Evolutionary conservation across 345 rosid species (phyloP), one percentile per base, ranked within the genome.

Genomic region (Syzygium aqueum): DNA sequence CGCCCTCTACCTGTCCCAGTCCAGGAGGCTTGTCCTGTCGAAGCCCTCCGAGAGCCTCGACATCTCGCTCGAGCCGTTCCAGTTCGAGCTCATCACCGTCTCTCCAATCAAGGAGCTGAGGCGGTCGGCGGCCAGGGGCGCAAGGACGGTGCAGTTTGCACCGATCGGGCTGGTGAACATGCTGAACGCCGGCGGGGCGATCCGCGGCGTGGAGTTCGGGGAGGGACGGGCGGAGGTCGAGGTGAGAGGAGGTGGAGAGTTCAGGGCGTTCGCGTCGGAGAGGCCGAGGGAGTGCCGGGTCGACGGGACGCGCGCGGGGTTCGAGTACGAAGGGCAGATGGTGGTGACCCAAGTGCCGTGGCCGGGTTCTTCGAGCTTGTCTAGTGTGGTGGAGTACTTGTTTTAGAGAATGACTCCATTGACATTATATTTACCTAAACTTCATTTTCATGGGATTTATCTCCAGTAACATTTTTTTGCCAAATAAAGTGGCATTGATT

Each of bases 101-200:
- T 94, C 98, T 5, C 96, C 99, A 0, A 94, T 96, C 14, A 92
- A 90, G 5, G 73, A 84, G 54, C 89, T 95, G 53, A 57, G 84
- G 46, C 46, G 46, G 15, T 91, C 91, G 13, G 94, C 91, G 30
- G 85, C 92, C 46, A 7, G 46, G 0, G 91, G 92, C 67, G 93
- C 15, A 14, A 37, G 82, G 49, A 13, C 14, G 49, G 49, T 37
- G 82, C 82, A 90, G 52, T 96, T 97, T 77, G 98, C 99, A 6
- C 99, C 99, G 0, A 92, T 96, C 49, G 98, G 99, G 21, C 90
- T 96, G 49, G 94, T 91, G 86, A 94, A 95, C 92, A 97, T 96
- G 99, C 97, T 96, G 67, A 97, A 97, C 91, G 86, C 92, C 5
- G 98, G 99, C 6, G 99, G 99, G 4, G 98, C 99, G 8, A 89